A percentile compares a stretch with the other conserved stretches of the same genome.
Evolutionary conservation across 441 rosid species (phyloP).

Genomic region (Mallotus repandus): DNA sequence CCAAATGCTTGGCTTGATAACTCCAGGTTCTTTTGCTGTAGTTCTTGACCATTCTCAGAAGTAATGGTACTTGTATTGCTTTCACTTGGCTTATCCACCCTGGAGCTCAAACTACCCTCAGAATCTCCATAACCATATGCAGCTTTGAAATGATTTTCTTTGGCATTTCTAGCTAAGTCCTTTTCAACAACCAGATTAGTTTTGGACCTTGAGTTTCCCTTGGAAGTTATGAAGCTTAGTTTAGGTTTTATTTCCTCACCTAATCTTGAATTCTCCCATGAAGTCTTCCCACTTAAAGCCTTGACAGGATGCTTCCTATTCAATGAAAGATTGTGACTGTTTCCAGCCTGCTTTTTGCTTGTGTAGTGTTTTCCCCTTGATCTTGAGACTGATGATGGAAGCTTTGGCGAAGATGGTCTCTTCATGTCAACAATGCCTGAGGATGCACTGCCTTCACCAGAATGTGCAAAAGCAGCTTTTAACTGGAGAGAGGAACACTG

Average conservation of each 20-base stretch:
- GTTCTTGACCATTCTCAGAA: slow-evolving; percentile 33
- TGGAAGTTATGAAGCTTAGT: slow-evolving; percentile 26
- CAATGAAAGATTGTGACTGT: slow-evolving; percentile 16
- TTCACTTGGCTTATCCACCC: slow-evolving; percentile 24
- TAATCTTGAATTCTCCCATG: slow-evolving; percentile 16
- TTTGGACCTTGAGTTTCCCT: slow-evolving; percentile 35
- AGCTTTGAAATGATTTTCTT: slow-evolving; percentile 23
- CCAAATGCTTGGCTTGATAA: slow-evolving; percentile 39
- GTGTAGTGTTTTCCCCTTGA: slow-evolving; percentile 58
- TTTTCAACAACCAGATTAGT: slow-evolving; percentile 31
- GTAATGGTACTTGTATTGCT: slow-evolving; percentile 40
- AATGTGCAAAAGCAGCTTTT: slow-evolving; percentile 42
- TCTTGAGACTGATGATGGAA: slow-evolving; percentile 52
- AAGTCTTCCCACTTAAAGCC: slow-evolving; percentile 33
- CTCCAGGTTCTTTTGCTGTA: slow-evolving; percentile 26
- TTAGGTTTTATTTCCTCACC: slow-evolving; percentile 37
- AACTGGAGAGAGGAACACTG: slow-evolving; percentile 48
- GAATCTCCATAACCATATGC: slow-evolving; percentile 8
- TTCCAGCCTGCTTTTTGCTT: slow-evolving; percentile 34
- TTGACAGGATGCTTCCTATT: slow-evolving; percentile 34
- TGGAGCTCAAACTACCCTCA: slow-evolving; percentile 22
- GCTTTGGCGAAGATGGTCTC: slow-evolving; percentile 38
- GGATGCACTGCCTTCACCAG: slow-evolving; percentile 24
- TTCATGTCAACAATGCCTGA: slow-evolving; percentile 28
- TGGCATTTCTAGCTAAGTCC: slow-evolving; percentile 21